phyloP scores from a whole-genome alignment of 768 basidiomycete genomes.

The Xerocomus spinulosus region DNA sequence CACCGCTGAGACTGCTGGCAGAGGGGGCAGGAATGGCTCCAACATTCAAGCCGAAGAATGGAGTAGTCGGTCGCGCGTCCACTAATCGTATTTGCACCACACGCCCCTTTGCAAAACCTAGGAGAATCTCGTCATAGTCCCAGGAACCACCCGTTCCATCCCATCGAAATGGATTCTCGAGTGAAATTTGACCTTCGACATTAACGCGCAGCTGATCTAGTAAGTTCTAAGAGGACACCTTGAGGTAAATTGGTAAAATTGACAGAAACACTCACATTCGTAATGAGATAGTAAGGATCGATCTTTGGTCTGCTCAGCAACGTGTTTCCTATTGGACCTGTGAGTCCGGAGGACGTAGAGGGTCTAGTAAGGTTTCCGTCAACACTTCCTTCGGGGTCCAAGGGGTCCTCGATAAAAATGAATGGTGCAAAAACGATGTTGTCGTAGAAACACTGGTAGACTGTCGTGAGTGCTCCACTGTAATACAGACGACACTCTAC shows the following conservation, averaged over 20 bases:
- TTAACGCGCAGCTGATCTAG: constrained; percentile 67
- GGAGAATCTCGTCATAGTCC: constrained; percentile 62
- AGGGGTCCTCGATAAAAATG: constrained; percentile 90
- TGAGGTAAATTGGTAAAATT: constrained; percentile 3
- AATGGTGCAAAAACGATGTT: constrained; percentile 96
- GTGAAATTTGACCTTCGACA: constrained; percentile 53
- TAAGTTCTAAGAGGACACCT: constrained; percentile 44
- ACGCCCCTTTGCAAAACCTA: constrained; percentile 56
- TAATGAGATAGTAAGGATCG: constrained; percentile 90
- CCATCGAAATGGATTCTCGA: constrained; percentile 61
- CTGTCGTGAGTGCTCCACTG: constrained; percentile 2
- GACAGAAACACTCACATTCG: constrained; percentile 48
- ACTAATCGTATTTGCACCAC: constrained; percentile 51
- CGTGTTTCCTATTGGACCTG: constrained; percentile 34
- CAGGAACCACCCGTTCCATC: constrained; percentile 62
- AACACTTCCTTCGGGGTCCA: constrained; percentile 54
- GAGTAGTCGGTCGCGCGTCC: constrained; percentile 37
- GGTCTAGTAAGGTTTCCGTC: constrained; percentile 41
- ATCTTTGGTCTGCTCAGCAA: constrained; percentile 62
- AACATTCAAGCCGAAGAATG: constrained; percentile 40
- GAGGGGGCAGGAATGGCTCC: constrained; percentile 33
- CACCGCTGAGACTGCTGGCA: constrained; percentile 24
- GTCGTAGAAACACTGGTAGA: constrained; percentile 82
- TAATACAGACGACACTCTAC: constrained; percentile 18
- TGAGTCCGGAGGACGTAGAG: constrained; percentile 32